These are phyloP conservation scores for Blastobotrys malaysiensis DNA, from an alignment of 1,139 yeast species.

Conservation along the genomic window DNA sequence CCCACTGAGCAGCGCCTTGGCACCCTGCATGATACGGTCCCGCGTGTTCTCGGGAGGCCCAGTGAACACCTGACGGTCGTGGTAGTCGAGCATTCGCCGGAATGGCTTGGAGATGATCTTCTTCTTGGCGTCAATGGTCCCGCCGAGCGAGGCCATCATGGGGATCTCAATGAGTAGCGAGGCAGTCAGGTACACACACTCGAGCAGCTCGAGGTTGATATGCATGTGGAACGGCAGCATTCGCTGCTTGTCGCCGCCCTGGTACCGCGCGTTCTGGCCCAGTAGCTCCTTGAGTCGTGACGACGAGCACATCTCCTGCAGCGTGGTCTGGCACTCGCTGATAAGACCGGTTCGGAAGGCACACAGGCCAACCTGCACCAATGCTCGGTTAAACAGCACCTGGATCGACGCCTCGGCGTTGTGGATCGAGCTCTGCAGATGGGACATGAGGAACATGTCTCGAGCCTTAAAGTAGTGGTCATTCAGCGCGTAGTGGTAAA, in stretches of 20 bases:
- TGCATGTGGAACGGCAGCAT: conserved; percentile 98
- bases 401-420: conserved; percentile 81
- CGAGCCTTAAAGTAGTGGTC: conserved; percentile 79
- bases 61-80: conserved; percentile 89
- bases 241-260: conserved; percentile 65
- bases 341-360: conserved; percentile 91
- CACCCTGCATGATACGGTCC: conserved; percentile 91
- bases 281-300: conserved; percentile 85
- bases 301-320: conserved; percentile 84
- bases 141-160: conserved; percentile 60
- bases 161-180: conserved; percentile 92
- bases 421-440: conserved; percentile 76
- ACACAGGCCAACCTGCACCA: conserved; percentile 91
- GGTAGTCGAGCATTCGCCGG: conserved; percentile 87
- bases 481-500: conserved; percentile 88
- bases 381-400: conserved; percentile 88
- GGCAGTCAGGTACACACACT: conserved; percentile 87
- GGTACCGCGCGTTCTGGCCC: conserved; percentile 77
- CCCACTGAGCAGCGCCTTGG: conserved; percentile 82
- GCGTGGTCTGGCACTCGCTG: conserved; percentile 78
- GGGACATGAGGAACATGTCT: conserved; percentile 80
- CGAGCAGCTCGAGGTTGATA: conserved; percentile 90
- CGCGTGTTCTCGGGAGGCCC: conserved; percentile 98
- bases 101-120: conserved; percentile 73
- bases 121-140: conserved; percentile 53